A percentile compares a stretch with the other conserved stretches of the same genome.
Evolutionary conservation across 768 basidiomycete species (phyloP).

Genomic region (Boletus huronensis): DNA sequence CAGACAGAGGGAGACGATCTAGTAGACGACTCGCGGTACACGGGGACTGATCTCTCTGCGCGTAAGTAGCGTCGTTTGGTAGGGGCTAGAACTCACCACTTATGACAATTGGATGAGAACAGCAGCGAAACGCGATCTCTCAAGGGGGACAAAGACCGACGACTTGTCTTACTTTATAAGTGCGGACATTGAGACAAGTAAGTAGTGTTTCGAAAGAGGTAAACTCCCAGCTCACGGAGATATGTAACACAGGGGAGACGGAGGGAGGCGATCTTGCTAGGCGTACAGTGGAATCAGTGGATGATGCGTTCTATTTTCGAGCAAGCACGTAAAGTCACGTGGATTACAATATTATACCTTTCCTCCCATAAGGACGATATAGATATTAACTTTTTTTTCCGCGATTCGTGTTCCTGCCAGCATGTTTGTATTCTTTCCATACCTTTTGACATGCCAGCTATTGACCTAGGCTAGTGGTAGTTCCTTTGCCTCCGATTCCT

Average conservation of each 20-base stretch:
- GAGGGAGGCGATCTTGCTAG: not conserved
- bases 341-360: not conserved
- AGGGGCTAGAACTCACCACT: not conserved
- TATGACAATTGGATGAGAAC: not conserved
- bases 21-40: not conserved
- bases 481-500: too few relatives aligned
- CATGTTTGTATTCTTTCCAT: too few relatives aligned
- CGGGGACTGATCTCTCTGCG: not conserved
- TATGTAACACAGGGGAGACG: not conserved
- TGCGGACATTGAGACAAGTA: not conserved
- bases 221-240: not conserved
- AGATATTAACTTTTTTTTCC: too few relatives aligned
- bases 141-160: not conserved
- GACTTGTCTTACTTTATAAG: not conserved
- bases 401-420: too few relatives aligned
- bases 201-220: not conserved
- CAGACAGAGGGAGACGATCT: not conserved
- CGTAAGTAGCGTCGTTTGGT: not conserved
- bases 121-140: not conserved
- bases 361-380: too few relatives aligned
- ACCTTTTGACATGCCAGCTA: too few relatives aligned
- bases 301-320: conserved; percentile 1
- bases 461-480: too few relatives aligned
- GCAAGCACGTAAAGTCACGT: not conserved
- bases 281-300: not conserved